Evolutionary conservation across 73 alveolate genomes (phyloP).

Genomic region (Tetrahymena elliotti): DNA sequence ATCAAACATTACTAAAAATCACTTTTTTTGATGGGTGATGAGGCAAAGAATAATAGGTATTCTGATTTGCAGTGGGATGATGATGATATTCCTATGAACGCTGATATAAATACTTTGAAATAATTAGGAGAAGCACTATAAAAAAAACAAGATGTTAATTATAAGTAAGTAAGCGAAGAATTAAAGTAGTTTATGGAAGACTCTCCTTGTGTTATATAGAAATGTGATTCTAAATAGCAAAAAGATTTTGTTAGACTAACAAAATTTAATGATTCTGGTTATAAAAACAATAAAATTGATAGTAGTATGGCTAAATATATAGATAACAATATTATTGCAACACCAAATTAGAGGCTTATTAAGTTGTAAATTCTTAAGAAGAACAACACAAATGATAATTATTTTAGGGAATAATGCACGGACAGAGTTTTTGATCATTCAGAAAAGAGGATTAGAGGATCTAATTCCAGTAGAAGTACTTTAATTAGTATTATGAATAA

Average conservation of each 20-base stretch:
- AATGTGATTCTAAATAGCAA: not conserved
- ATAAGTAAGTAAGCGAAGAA: not conserved
- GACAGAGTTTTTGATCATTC: not conserved
- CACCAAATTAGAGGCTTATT: not conserved
- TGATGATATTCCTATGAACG: not conserved
- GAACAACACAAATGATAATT: not conserved
- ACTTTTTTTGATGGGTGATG: not conserved
- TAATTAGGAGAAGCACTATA: not conserved
- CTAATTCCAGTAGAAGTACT: not conserved
- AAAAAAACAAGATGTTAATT: not conserved
- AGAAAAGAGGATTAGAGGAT: not conserved
- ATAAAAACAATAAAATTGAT: not conserved
- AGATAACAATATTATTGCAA: not conserved
- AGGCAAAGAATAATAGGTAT: not conserved
- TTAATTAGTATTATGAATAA: not conserved
- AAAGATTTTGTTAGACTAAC: not conserved
- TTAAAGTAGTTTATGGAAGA: not conserved
- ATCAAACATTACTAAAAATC: not conserved
- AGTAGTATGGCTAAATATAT: not conserved
- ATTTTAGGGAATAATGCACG: not conserved
- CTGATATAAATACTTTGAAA: not conserved
- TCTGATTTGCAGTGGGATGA: not conserved
- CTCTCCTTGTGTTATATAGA: not conserved
- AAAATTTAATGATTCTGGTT: not conserved
- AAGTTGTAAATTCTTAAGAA: not conserved